Evolutionary conservation across 202 grass and related monocot species (phyloP), one percentile per base, ranked within the genome.

Genomic region (Elaeis oleifera): DNA sequence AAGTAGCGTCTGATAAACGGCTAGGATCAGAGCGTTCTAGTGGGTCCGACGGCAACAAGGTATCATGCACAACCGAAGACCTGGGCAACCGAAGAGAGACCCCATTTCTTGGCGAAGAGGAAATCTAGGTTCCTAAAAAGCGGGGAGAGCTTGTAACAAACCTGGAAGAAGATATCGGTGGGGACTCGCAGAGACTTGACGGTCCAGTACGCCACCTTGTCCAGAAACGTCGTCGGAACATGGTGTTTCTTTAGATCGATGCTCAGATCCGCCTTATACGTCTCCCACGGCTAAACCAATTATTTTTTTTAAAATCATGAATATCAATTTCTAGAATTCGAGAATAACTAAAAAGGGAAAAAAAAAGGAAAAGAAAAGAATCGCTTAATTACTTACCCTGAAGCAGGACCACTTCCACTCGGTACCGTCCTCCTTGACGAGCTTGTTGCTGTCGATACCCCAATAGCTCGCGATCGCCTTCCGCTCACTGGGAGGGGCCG

Each of bases 221-320:
- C 64, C 6, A 67, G 64, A 0, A 67, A 25, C 5, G 64, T 67
- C 11, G 64, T 28, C 15, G 64, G 64, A 3, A 32, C 64, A 23
- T 67, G 64, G 64, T 67, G 64, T 16, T 67, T 67, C 49, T 67
- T 36, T 24, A 67, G 24, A 18, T 67, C 64, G 17, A 67, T 67
- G 48, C 50, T 53, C 50, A 50, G 20, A 29, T 67, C 64, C 24
- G 64, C 64, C 50, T 54, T 54, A 50, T 67, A 67, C 50, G 64
- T 23, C 50, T 67, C 64, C 64, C 50, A 67, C 29, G 50, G 64
- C 64, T 67, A n/a, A n/a, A 19, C 63, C 26, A 27, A 27, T 4
- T 27, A 27, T 27, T 27, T 27, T 27, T 27, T 27, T 27, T 27
- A 9, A 36, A 11, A 36, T 36, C 8, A 36, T 36, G 1, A 8